Evolutionary conservation across 1,284 basidiomycete species (phyloP), one percentile per base, ranked within the genome.

Genomic region (Meira nashicola): DNA sequence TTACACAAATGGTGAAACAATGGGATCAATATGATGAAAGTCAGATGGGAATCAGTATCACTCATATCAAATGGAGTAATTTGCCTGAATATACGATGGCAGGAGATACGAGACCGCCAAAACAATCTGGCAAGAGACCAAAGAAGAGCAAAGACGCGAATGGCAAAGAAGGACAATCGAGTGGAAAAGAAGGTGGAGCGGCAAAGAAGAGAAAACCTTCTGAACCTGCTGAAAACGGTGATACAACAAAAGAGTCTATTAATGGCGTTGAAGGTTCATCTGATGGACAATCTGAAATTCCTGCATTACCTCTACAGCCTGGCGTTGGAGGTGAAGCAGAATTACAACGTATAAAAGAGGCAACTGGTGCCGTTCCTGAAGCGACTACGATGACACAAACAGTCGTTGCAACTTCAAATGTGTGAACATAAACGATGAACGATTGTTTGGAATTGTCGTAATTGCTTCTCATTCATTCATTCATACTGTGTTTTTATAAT

Each of bases 21-120:
- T 98, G 95, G 93, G 94, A 97, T 73, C 89, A 89, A 79, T 98
- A 89, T 73, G 90, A 96, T 63, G 89, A 92, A 72, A 82, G 86
- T 17, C 87, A 86, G 52, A 98, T 98, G 94, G 91, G 92, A 23
- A 90, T 99, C 63, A 85, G 91, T 50, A 88, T 99, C 19, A 86
- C 92, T 55, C 89, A 97, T 78, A 92, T 96, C 73, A 96, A 87
- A 83, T 88, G 87, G 92, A 93, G 48, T 21, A 81, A 83, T 9
- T 81, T 92, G 55, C 90, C 90, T 12, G 89, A 90, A 66, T 85
- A 88, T 66, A 88, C 91, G 38, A 92, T 79, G 70, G 90, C 89
- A 54, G 83, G 84, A 53, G 88, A 88, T 9, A 9, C 44, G 3
- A 43, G 46, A 23, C 39, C 39, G 10, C 12, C 28, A 14, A 33